Base-by-base conservation (phyloP, 2,329 filamentous ascomycete species). In the Ascochyta clinopodiicola region DNA sequence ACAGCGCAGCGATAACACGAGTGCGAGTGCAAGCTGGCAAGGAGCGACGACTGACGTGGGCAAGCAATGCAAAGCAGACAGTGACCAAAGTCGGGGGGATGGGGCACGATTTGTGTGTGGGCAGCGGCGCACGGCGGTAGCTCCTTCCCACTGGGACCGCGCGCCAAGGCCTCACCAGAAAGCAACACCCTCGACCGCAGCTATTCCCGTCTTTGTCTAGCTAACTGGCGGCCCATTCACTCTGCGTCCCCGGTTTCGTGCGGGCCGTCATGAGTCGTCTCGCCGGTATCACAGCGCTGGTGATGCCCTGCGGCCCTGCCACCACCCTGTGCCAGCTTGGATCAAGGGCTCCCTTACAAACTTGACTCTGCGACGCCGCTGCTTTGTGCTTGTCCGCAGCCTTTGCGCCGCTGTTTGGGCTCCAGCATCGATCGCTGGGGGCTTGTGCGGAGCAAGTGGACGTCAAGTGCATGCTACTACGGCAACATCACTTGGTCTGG, bases 101-200 rank as follows among this genome's bases (percentile, higher is more conserved):
- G 66, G 65, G 62, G 63, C 60, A 63, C 53, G 62, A 68, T 62
- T 67, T 65, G 59, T 67, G 64, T 66, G 64, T 63, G 64, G 57
- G 58, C 56, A 61, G 52, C 54, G 61, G 57, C 51, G 56, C 57
- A 63, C 58, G 53, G 60, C 62, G 54, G 51, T 56, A 57, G 53
- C 55, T 51, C 56, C 60, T 52, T 58, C 44, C 54, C 58, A 52
- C 40, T 44, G 58, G 45, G 54, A 59, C 47, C 55, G 56, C 58
- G 51, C 35, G 63, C 63, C 64, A 67, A 64, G 66, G 43, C 44
- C 43, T 43, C 58, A 57, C 56, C 57, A 60, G 51, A 54, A 60
- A 62, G 57, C 59, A 60, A 42, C 53, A 43, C 42, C 42, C 40
- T 51, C 46, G 46, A 56, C 52, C 42, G 47, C 48, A 48, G 53